These are phyloP conservation scores for Moesziomyces parantarcticus DNA, from an alignment of 1,284 basidiomycete species.

Conservation along the genomic window DNA sequence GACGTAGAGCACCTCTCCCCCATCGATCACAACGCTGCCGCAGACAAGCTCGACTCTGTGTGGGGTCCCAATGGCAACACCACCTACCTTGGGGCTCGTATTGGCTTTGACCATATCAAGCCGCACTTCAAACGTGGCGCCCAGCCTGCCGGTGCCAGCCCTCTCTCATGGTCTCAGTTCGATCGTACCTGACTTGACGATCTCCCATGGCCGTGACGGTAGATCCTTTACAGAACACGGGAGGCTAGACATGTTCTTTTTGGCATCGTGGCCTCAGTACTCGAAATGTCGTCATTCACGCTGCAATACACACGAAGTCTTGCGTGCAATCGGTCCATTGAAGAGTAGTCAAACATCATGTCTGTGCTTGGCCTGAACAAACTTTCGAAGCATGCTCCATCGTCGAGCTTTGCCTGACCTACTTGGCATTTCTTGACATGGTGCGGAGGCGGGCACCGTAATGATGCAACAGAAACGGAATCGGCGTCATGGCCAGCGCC, in stretches of 20 bases:
- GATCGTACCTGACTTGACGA: too few species aligned
- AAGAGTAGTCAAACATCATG: too few species aligned
- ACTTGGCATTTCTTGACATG: slow-evolving; percentile 19
- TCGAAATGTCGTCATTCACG: too few species aligned
- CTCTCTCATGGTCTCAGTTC: slow-evolving; percentile 2
- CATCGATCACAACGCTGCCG: slow-evolving; percentile 1
- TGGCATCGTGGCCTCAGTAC: too few species aligned
- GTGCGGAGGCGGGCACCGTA: slow-evolving; percentile 69
- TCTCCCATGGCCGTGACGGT: too few species aligned
- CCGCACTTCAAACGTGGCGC: slow-evolving; percentile 3
- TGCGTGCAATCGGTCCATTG: too few species aligned
- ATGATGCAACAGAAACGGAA: slow-evolving; percentile 72
- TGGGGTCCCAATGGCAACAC: slow-evolving; percentile 4
- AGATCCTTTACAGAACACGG: too few species aligned
- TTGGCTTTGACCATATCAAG: slow-evolving; percentile 1
- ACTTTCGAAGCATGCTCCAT: background rate
- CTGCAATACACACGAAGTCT: background rate
- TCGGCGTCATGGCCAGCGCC: slow-evolving; percentile 76
- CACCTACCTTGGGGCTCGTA: background rate
- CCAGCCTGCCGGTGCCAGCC: slow-evolving; percentile 1
- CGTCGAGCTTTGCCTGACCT: background rate
- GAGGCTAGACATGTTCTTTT: too few species aligned
- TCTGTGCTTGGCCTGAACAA: too few species aligned
- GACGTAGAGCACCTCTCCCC: slow-evolving; percentile 2
- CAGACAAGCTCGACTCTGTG: background rate